phyloP scores from a whole-genome alignment of 1,284 basidiomycete genomes.

The Thecaphora frezii region DNA sequence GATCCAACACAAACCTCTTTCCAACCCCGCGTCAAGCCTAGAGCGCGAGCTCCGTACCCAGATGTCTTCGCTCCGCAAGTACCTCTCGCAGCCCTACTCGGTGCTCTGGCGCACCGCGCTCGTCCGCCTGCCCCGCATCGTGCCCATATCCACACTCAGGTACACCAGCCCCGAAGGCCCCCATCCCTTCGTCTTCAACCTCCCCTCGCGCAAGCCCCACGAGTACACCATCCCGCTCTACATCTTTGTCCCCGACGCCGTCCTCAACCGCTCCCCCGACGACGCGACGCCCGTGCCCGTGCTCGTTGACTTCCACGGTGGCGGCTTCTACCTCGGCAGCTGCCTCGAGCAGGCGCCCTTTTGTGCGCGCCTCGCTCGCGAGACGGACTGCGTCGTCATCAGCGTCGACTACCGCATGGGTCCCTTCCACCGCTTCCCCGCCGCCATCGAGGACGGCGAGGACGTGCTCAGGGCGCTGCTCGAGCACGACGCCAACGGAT shows the following conservation, averaged over 20 bases:
- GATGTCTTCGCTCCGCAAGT: constrained; percentile 28
- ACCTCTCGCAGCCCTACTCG: constrained; percentile 26
- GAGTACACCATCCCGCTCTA: constrained; percentile 37
- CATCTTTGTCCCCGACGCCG: constrained; percentile 27
- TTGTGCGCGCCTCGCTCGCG: constrained; percentile 28
- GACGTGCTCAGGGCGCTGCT: constrained; percentile 39
- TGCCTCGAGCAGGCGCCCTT: constrained; percentile 44
- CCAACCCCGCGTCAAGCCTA: too few species aligned
- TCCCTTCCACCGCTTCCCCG: constrained; percentile 50
- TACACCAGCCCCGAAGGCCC: constrained; percentile 39
- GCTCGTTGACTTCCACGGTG: constrained; percentile 47
- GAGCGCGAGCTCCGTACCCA: too few species aligned
- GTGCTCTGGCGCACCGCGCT: constrained; percentile 34
- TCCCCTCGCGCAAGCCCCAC: constrained; percentile 22
- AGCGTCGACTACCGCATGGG: constrained; percentile 52
- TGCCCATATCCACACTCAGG: constrained; percentile 25
- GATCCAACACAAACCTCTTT: too few species aligned
- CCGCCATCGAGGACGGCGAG: constrained; percentile 39
- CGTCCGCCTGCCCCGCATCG: constrained; percentile 29
- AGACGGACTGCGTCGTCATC: constrained; percentile 30
- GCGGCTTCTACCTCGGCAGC: constrained; percentile 45
- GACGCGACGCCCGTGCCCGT: constrained; percentile 16
- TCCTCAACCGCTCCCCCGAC: constrained; percentile 2
- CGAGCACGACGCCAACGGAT: constrained; percentile 19
- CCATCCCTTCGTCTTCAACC: constrained; percentile 31